These are phyloP conservation scores for Parathielavia appendiculata DNA, from an alignment of 495 filamentous ascomycete species.

Conservation along the genomic window DNA sequence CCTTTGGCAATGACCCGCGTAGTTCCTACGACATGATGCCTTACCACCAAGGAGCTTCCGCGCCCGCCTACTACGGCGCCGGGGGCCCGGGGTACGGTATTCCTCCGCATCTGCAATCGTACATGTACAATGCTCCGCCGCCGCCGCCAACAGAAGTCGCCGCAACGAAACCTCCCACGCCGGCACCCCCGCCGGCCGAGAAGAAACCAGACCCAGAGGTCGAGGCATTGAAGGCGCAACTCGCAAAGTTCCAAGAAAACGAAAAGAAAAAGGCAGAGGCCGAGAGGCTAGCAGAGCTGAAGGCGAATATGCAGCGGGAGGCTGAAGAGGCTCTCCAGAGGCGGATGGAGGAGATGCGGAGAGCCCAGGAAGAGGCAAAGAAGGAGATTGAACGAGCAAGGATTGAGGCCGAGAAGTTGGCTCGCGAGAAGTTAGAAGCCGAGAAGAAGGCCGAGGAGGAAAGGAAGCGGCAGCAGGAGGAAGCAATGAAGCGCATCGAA, in stretches of 20 bases:
- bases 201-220: constrained; percentile 43
- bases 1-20: constrained; percentile 32
- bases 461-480: constrained; percentile 32
- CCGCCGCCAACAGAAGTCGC: constrained; percentile 44
- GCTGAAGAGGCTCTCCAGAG: constrained; percentile 35
- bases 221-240: constrained; percentile 36
- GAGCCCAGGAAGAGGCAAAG: constrained; percentile 33
- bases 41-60: constrained; percentile 28
- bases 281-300: constrained; percentile 40
- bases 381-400: constrained; percentile 38
- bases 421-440: constrained; percentile 34
- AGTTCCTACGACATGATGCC: constrained; percentile 45
- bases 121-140: constrained; percentile 38
- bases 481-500: constrained; percentile 37
- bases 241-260: constrained; percentile 33
- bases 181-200: constrained; percentile 31
- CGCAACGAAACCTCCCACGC: constrained; percentile 31
- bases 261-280: constrained; percentile 33
- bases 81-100: constrained; percentile 16
- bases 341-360: constrained; percentile 40
- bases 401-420: constrained; percentile 42
- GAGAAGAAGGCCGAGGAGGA: constrained; percentile 32
- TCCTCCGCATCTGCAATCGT: constrained; percentile 38
- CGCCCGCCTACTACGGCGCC: constrained; percentile 26
- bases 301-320: constrained; percentile 43